phyloP scores from a whole-genome alignment of 768 basidiomycete species.

The Auricularia sp. region DNA sequence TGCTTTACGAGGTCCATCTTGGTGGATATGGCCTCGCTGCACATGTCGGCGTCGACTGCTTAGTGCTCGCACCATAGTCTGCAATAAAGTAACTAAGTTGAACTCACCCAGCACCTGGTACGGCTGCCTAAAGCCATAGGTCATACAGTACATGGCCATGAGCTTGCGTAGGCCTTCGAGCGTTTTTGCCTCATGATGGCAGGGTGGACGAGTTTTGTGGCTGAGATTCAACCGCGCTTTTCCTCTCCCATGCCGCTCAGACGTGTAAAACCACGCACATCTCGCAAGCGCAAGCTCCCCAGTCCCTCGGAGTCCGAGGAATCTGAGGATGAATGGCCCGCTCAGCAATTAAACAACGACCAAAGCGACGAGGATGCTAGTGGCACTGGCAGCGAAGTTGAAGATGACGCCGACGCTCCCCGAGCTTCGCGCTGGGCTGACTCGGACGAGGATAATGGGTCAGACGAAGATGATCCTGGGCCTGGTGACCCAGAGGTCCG shows the following conservation, averaged over 20 bases:
- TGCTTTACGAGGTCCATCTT: slow-evolving; percentile 74
- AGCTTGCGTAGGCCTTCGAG: slow-evolving; percentile 90
- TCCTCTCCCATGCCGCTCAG: neutral
- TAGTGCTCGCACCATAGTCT: slow-evolving; percentile 6
- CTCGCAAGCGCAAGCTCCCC: neutral
- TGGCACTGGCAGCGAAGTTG: slow-evolving; percentile 8
- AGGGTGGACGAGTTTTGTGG: slow-evolving; percentile 1
- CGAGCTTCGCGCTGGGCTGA: slow-evolving; percentile 56
- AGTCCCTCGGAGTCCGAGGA: no score
- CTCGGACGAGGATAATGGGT: slow-evolving; percentile 26
- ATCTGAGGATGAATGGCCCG: neutral
- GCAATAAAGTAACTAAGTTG: neutral
- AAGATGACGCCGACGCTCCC: slow-evolving; percentile 38
- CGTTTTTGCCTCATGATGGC: slow-evolving; percentile 81
- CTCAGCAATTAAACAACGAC: neutral
- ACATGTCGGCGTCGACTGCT: slow-evolving; percentile 79
- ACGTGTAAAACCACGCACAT: neutral
- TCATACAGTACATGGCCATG: slow-evolving; percentile 79
- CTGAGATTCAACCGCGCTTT: neutral
- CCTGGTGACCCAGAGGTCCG: slow-evolving; percentile 1
- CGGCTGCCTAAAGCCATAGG: slow-evolving; percentile 87
- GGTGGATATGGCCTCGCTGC: slow-evolving; percentile 52
- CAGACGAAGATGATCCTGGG: neutral
- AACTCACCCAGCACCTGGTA: slow-evolving; percentile 81
- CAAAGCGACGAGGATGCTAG: slow-evolving; percentile 7